A percentile compares a stretch with the other conserved stretches of the same genome.
phyloP scores from a whole-genome alignment of 1,284 basidiomycete genomes.

The Malassezia dermatis region DNA sequence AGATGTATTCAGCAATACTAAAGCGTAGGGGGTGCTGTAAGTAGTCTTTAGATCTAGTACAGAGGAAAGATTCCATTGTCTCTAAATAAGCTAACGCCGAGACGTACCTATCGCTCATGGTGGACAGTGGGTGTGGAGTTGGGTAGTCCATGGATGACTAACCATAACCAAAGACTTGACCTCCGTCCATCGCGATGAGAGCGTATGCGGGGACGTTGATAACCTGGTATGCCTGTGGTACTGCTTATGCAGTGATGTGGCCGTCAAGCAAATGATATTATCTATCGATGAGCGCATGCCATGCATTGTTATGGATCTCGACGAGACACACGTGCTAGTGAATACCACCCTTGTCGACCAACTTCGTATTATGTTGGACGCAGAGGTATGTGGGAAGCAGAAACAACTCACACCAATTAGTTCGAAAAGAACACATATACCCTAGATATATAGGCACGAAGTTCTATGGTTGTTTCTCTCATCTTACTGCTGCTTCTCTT shows the following conservation, averaged over 20 bases:
- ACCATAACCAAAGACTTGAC: not conserved
- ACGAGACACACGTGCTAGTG: constrained; percentile 72
- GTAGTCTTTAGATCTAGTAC: not conserved
- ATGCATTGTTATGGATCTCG: constrained; percentile 77
- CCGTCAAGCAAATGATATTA: constrained; percentile 77
- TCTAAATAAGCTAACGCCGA: not conserved
- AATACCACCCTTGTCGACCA: constrained; percentile 67
- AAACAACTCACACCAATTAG: constrained; percentile 18
- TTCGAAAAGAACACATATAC: constrained; percentile 43
- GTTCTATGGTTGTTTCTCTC: not conserved
- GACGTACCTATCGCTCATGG: not conserved
- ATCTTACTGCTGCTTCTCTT: not conserved
- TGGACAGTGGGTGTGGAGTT: not conserved
- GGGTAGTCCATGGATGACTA: not conserved
- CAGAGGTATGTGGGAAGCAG: constrained; percentile 56
- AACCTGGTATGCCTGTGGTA: constrained; percentile 9
- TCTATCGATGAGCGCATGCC: constrained; percentile 60
- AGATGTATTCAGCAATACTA: constrained; percentile 19
- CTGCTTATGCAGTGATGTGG: constrained; percentile 59
- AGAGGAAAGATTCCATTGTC: not conserved
- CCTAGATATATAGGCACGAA: constrained; percentile 19
- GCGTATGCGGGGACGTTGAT: constrained; percentile 15
- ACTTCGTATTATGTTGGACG: constrained; percentile 62
- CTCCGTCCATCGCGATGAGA: constrained; percentile 1
- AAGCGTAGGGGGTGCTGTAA: constrained; percentile 2